A percentile compares a stretch with the other conserved stretches of the same genome.
These are phyloP conservation scores for Neurospora hispaniola DNA, from an alignment of 495 filamentous ascomycete species.

Conservation along the genomic window DNA sequence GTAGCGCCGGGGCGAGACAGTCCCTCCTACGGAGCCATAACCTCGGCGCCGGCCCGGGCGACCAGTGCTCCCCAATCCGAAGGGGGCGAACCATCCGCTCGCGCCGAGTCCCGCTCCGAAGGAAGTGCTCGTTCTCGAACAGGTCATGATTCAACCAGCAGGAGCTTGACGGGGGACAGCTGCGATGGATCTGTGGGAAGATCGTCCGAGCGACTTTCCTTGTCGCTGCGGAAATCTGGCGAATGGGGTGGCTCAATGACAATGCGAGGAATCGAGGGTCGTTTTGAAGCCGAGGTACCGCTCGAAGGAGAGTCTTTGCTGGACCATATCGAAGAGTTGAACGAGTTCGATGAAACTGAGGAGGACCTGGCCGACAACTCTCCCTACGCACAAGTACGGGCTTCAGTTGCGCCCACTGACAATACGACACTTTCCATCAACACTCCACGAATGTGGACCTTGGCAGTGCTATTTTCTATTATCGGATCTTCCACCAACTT, in stretches of 20 bases:
- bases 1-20: constrained; percentile 43
- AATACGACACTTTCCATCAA: constrained; percentile 67
- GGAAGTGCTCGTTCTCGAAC: neutral
- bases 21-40: constrained; percentile 48
- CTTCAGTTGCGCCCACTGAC: constrained; percentile 64
- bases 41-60: constrained; percentile 11
- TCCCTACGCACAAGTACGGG: constrained; percentile 63
- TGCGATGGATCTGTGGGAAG: neutral
- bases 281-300: constrained; percentile 33
- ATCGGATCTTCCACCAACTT: constrained; percentile 74
- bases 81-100: neutral
- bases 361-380: constrained; percentile 52
- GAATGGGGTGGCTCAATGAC: constrained; percentile 33
- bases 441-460: constrained; percentile 76
- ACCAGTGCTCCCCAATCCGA: neutral
- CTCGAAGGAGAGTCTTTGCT: constrained; percentile 18
- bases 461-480: constrained; percentile 68
- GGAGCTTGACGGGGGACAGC: neutral
- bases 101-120: neutral
- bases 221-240: constrained; percentile 21
- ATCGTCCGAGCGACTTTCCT: neutral
- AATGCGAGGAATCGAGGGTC: constrained; percentile 33
- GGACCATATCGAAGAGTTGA: constrained; percentile 14
- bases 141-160: neutral
- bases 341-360: constrained; percentile 26